A percentile compares a stretch with the other conserved stretches of the same genome.
phyloP scores from a whole-genome alignment of 192 early-diverging fungal species.

The Geranomyces variabilis region DNA sequence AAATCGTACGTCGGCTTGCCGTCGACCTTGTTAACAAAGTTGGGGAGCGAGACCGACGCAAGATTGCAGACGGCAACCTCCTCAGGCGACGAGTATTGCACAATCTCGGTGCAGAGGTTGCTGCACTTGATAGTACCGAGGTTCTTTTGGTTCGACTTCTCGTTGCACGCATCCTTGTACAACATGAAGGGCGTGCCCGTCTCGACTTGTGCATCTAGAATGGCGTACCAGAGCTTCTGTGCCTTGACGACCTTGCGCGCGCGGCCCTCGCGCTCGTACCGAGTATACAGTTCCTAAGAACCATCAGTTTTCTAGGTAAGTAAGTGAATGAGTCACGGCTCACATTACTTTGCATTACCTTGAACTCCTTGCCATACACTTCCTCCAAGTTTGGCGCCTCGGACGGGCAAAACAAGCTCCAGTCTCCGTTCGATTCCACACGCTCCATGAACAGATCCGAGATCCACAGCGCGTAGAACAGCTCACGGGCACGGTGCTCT shows the following conservation, averaged over 20 bases:
- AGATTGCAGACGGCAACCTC: conserved; percentile 98
- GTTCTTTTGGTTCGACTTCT: conserved; percentile 99
- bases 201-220: conserved; percentile 94
- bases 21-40: conserved; percentile 72
- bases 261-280: conserved; percentile 83
- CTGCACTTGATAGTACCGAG: conserved; percentile 98
- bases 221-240: conserved; percentile 96
- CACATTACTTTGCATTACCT: conserved; percentile 38
- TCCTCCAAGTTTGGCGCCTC: conserved; percentile 91
- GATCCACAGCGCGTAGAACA: conserved; percentile 98
- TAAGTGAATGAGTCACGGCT: neutral
- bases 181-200: conserved; percentile 98
- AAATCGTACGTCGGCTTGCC: conserved; percentile 73
- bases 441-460: conserved; percentile 97
- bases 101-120: conserved; percentile 98
- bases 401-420: conserved; percentile 93
- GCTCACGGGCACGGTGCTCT: conserved; percentile 92
- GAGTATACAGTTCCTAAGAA: conserved; percentile 72
- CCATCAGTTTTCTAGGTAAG: neutral
- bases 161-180: conserved; percentile 99
- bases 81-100: conserved; percentile 92
- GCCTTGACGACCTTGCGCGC: conserved; percentile 93
- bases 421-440: conserved; percentile 90
- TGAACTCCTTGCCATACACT: conserved; percentile 93
- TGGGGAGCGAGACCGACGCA: conserved; percentile 89